A percentile compares a stretch with the other conserved stretches of the same genome.
Evolutionary conservation across 768 basidiomycete species (phyloP).

Genomic region (Astraeus odoratus): DNA sequence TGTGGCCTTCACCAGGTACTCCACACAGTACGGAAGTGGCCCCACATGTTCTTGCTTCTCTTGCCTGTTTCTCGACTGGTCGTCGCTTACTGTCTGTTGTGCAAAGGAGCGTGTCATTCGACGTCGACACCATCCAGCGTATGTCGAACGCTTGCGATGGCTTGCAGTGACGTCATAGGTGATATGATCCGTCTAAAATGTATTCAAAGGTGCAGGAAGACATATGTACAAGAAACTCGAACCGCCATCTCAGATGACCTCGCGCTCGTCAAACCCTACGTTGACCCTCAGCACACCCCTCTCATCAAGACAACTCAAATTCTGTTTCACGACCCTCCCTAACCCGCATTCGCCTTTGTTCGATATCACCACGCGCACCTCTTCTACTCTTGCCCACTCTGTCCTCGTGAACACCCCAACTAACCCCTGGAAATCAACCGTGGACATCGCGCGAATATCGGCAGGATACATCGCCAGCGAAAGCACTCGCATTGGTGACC

Average conservation of each 20-base stretch:
- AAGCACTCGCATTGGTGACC: conserved; percentile 23
- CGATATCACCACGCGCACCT: conserved; percentile 24
- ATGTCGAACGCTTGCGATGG: too few species aligned
- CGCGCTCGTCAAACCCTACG: conserved; percentile 27
- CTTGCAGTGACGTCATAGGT: too few species aligned
- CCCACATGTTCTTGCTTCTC: too few species aligned
- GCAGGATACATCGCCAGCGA: conserved; percentile 27
- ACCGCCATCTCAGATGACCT: conserved; percentile 16
- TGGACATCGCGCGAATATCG: conserved; percentile 21
- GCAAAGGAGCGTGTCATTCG: too few species aligned
- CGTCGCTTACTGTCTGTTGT: too few species aligned
- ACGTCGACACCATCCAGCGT: too few species aligned
- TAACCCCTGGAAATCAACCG: conserved; percentile 26
- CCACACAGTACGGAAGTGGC: too few species aligned
- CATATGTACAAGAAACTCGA: neutral
- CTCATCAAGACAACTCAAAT: conserved; percentile 14
- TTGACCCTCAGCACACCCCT: conserved; percentile 23
- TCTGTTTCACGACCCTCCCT: conserved; percentile 19
- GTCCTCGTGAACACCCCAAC: conserved; percentile 15
- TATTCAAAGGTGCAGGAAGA: neutral
- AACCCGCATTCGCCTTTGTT: conserved; percentile 24
- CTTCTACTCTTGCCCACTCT: conserved; percentile 17
- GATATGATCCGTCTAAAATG: too few species aligned
- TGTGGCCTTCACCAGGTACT: too few species aligned
- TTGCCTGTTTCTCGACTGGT: too few species aligned